phyloP scores from a whole-genome alignment of 2,329 filamentous ascomycete species.

The Bipolaris cookei region DNA sequence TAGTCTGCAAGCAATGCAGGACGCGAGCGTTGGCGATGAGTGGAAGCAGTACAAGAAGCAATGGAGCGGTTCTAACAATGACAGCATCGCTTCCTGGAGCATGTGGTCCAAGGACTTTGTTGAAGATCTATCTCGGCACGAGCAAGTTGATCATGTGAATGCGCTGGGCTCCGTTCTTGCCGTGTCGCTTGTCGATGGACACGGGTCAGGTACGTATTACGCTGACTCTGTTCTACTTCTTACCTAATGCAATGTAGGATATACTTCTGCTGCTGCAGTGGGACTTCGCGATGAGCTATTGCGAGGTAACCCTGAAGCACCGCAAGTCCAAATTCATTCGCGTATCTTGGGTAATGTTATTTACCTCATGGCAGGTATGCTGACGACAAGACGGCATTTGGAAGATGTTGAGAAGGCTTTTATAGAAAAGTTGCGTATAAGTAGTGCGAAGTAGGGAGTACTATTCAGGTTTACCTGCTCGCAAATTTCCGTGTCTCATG shows the following conservation, averaged over 20 bases:
- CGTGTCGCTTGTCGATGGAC: slow-evolving; percentile 62
- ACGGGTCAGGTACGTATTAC: slow-evolving; percentile 52
- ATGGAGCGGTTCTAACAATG: slow-evolving; percentile 1
- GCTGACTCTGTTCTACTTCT: neutral
- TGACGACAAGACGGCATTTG: slow-evolving; percentile 25
- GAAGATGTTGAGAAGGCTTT: slow-evolving; percentile 29
- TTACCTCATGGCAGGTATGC: slow-evolving; percentile 65
- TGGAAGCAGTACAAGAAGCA: slow-evolving; percentile 1
- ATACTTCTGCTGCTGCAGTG: slow-evolving; percentile 62
- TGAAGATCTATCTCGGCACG: slow-evolving; percentile 61
- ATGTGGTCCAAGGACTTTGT: slow-evolving; percentile 71
- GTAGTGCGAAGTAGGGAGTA: neutral
- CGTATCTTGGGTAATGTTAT: slow-evolving; percentile 67
- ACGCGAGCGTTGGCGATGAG: slow-evolving; percentile 2
- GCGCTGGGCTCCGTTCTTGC: slow-evolving; percentile 77
- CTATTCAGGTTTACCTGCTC: no score
- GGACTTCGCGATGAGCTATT: slow-evolving; percentile 60
- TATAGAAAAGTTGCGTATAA: slow-evolving; percentile 19
- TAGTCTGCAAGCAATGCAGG: slow-evolving; percentile 64
- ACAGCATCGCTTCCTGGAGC: slow-evolving; percentile 62
- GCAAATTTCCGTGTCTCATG: no score
- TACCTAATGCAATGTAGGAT: slow-evolving; percentile 49
- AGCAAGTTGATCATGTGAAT: slow-evolving; percentile 68
- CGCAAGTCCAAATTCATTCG: slow-evolving; percentile 60
- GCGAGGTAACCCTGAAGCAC: slow-evolving; percentile 34